phyloP scores from a whole-genome alignment of 768 basidiomycete genomes.

The Zangia roseola region DNA sequence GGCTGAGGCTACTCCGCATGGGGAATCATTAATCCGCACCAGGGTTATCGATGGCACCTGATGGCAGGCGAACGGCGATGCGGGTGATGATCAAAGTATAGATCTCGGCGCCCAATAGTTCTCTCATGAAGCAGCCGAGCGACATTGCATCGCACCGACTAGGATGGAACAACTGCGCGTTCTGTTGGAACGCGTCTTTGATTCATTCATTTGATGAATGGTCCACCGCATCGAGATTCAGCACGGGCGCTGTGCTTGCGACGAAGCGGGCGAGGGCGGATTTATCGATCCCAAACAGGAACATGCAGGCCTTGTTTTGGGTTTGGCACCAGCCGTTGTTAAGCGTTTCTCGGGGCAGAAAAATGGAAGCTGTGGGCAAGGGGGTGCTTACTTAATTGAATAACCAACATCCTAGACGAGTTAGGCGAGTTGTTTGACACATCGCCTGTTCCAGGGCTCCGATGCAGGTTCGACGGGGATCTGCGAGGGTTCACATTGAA shows the following conservation, averaged over 20 bases:
- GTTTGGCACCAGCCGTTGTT: slow-evolving; percentile 13
- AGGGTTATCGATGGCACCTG: slow-evolving; percentile 24
- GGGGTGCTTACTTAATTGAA: slow-evolving; percentile 24
- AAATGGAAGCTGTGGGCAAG: slow-evolving; percentile 27
- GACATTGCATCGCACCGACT: slow-evolving; percentile 21
- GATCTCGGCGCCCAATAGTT: slow-evolving; percentile 15
- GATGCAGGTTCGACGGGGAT: slow-evolving; percentile 26
- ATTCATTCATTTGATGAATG: slow-evolving; percentile 20
- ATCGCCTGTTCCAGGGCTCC: slow-evolving; percentile 17
- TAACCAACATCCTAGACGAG: slow-evolving; percentile 7
- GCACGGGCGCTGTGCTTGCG: slow-evolving; percentile 13
- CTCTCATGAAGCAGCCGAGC: slow-evolving; percentile 3
- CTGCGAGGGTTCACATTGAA: slow-evolving; percentile 5
- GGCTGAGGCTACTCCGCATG: slow-evolving; percentile 19
- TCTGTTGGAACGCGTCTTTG: slow-evolving; percentile 18
- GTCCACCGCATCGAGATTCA: slow-evolving; percentile 20
- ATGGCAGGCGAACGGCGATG: slow-evolving; percentile 14
- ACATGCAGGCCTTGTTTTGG: slow-evolving; percentile 10
- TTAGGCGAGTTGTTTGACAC: slow-evolving; percentile 19
- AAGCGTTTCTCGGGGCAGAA: slow-evolving; percentile 26
- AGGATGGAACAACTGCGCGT: slow-evolving; percentile 17
- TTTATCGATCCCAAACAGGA: slow-evolving; percentile 8
- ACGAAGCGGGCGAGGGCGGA: slow-evolving; percentile 18
- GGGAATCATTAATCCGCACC: slow-evolving; percentile 24
- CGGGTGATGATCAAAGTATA: slow-evolving; percentile 8